Base-by-base conservation (phyloP, 2,329 filamentous ascomycete genomes). In the Epichloe elymi region DNA sequence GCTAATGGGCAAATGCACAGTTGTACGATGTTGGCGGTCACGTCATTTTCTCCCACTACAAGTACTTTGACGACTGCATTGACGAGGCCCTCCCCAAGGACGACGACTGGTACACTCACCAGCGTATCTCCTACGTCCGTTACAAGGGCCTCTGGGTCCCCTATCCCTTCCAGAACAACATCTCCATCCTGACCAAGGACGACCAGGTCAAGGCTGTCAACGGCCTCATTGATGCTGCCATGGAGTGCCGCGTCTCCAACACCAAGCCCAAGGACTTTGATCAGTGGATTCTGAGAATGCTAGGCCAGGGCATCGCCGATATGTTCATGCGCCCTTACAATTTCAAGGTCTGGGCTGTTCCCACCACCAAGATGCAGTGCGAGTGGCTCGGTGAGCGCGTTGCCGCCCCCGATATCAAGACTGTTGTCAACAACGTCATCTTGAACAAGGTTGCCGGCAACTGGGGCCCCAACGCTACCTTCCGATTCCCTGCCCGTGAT, bases 141-240 rank as follows among this genome's bases (percentile, higher is more conserved):
- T 96, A 89, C 85, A 91, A 95, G 82, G 78, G 79, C 59, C 79
- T 88, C 65, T 98, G 93, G 93, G 93, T 98, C 53, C 91, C 93
- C 50, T 98, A 98, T 74, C 93, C 93, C 57, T 96, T 98, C 84
- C 93, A 98, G 77, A 98, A 97, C 82, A 98, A 98, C 78, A 91
- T 98, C 67, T 95, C 93, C 63, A 91, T 96, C 83, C 74, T 98
- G 65, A 86, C 88, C 69, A 95, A 96, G 78, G 88, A 96, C 59
- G 93, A 98, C 64, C 90, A 98, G 74, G 89, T 96, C 59, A 84
- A 80, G 66, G 94, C 88, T 70, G 85, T 98, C 63, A 88, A 97
- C 60, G 91, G 91, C 58, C 82, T 98, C 76, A 96, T 98, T 60
- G 91, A 98, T 68, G 87, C 93, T 56, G 86, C 93, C 53, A 70